Base-by-base conservation (phyloP, 2,329 filamentous ascomycete genomes). In the Ampelomyces quisqualis region DNA sequence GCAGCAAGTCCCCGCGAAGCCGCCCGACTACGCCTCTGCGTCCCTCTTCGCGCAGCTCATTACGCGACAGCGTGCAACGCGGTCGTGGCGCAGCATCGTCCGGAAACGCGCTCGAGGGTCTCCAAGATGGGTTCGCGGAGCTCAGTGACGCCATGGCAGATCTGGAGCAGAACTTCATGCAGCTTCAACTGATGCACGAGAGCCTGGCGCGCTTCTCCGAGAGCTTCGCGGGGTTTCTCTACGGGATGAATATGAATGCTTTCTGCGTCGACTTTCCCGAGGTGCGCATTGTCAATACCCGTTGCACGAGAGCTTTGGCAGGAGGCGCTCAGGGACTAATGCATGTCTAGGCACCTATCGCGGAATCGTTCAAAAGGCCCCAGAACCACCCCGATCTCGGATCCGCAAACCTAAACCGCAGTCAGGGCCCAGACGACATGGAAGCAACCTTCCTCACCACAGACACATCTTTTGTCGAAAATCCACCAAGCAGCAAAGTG, bases 211-310 rank as follows among this genome's bases (percentile, higher is more conserved):
- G 93, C 18, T 98, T 98, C 70, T 91, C 85, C 69, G 93, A 98
- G 76, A 94, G 87, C 62, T 98, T 98, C 69, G 90, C 90, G 1
- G 89, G 86, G 56, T 97, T 98, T 60, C 72, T 98, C 31, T 98
- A 97, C 60, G 93, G 93, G 2, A 70, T 98, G 65, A 97, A 97
- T 64, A 96, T 98, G 90, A 97, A 96, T 69, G 93, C 93, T 1
- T 98, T 97, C 67, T 97, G 91, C 67, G 90, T 97, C 21, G 93
- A 98, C 68, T 98, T 96, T 53, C 88, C 90, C 0, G 93, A 98
- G 81, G 90, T 90, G 71, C 36, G 65, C 40, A 18, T 13, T 30
- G 4, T 14, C 26, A 28, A 14, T 28, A 3, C 13, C n/a, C n/a
- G n/a, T 19, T 8, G 13, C 26, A 31, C 3, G 9, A 24, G 22